A percentile compares a stretch with the other conserved stretches of the same genome.
phyloP scores from a whole-genome alignment of 2,329 filamentous ascomycete genomes.

The Botrytis fragariae region DNA sequence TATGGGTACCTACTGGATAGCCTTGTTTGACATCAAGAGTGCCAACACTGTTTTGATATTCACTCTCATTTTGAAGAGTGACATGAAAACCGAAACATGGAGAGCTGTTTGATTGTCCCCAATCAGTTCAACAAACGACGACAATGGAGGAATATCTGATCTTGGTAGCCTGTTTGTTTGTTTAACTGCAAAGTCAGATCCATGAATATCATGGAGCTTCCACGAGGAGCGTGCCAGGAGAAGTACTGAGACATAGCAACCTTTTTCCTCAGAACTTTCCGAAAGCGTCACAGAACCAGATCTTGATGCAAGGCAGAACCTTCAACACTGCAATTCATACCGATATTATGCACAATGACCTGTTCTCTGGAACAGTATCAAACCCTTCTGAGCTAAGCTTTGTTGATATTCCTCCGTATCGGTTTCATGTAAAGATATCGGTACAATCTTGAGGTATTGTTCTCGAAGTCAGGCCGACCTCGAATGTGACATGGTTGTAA shows the following conservation, averaged over 20 bases:
- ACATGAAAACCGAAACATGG: not conserved
- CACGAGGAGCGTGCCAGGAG: accelerated
- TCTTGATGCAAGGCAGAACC: not conserved
- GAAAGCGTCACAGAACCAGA: not conserved
- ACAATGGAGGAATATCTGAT: not conserved
- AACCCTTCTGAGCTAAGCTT: not conserved
- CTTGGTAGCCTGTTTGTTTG: too few species aligned
- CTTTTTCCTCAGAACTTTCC: not conserved
- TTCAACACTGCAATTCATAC: not conserved
- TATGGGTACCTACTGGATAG: not conserved
- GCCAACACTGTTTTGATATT: not conserved
- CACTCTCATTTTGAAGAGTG: not conserved
- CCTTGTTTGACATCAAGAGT: not conserved
- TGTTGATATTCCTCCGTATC: not conserved
- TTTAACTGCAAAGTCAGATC: too few species aligned
- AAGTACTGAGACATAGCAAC: not conserved
- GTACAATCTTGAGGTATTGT: not conserved
- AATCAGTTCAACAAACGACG: not conserved
- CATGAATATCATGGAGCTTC: too few species aligned
- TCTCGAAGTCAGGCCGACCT: too few species aligned
- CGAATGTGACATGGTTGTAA: too few species aligned
- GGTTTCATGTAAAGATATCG: not conserved
- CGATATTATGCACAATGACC: not conserved
- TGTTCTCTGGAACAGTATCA: not conserved
- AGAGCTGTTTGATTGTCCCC: not conserved